Conservation (phyloP, 2,329 filamentous ascomycete genomes). For the Waltergamsia citrina region DNA sequence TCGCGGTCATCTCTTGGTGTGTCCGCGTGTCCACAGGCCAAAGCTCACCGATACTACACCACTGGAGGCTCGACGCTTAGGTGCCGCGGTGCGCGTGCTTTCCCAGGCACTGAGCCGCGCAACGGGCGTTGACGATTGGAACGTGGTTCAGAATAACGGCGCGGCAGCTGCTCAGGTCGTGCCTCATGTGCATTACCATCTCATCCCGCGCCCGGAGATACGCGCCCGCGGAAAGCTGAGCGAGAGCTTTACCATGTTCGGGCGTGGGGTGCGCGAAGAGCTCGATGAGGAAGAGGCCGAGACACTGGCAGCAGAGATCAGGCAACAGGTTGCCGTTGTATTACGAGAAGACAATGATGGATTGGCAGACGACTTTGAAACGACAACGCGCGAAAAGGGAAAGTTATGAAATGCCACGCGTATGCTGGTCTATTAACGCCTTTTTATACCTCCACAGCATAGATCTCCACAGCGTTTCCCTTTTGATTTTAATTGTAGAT, state of each 20-base stretch:
- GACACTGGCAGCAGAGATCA: conserved; percentile 45
- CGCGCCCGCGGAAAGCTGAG: conserved; percentile 41
- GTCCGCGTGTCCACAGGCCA: conserved; percentile 65
- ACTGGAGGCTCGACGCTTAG: conserved; percentile 56
- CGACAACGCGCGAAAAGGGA: conserved; percentile 17
- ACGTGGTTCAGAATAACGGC: conserved; percentile 94
- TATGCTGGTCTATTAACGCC: background rate
- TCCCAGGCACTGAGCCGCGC: conserved; percentile 60
- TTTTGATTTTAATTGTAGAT: too few relatives aligned
- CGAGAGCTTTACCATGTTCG: conserved; percentile 76
- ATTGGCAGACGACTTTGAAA: conserved; percentile 7
- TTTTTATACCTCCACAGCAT: background rate
- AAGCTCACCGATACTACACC: conserved; percentile 65
- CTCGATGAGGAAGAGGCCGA: conserved; percentile 67
- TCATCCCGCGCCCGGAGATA: conserved; percentile 75
- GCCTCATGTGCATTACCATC: conserved; percentile 87
- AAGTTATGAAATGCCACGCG: conserved; percentile 22
- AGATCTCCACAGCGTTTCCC: background rate
- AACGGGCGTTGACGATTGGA: conserved; percentile 76
- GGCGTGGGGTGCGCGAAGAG: conserved; percentile 61
- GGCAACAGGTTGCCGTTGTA: conserved; percentile 37
- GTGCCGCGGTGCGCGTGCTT: conserved; percentile 59
- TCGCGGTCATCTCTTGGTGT: conserved; percentile 73
- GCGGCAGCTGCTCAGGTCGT: conserved; percentile 85
- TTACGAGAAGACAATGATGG: conserved; percentile 28